Base-by-base conservation (phyloP, 768 basidiomycete species). In the Pleurotus tuber-regium region DNA sequence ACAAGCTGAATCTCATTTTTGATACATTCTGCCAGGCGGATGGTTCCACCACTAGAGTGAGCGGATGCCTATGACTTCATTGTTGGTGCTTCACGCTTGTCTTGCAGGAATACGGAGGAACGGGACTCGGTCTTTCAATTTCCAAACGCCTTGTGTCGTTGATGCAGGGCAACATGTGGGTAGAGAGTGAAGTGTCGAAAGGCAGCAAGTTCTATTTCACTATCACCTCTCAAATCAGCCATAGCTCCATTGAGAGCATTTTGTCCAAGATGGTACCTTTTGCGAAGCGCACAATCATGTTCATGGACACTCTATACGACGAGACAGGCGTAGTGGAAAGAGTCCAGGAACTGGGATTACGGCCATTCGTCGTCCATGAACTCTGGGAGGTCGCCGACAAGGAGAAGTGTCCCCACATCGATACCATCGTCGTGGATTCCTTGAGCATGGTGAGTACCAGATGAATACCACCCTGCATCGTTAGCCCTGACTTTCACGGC, bases 81-180 rank as follows among this genome's bases (percentile, higher is more conserved):
- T n/a, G n/a, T n/a, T 43, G 36, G 43, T 30, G 35, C 18, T 25
- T 26, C n/a, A n/a, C n/a, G 36, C 33, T 52, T 55, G 46, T 55
- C 16, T 31, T 39, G 43, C 60, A 92, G 88, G 94, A 98, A 77
- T 98, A 98, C 58, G 96, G 96, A 56, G 96, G 96, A 33, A 98
- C 96, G 0, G 96, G 96, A 61, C 77, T 99, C 2, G 96, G 96
- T 10, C 77, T 98, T 39, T 98, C 95, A 8, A 98, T 99, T 62
- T 98, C 96, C 39, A 98, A 98, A 65, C 89, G 95, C 1, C 84
- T 99, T 19, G 96, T 98, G 14, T 87, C 86, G 42, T 86, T 99
- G 60, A 99, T 99, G 97, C 85, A 92, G 60, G 97, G 97, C 40
- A 92, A 96, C 62, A 91, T 99, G 78, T 99, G 97, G 97, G 97